Evolutionary conservation across 2,329 filamentous ascomycete species (phyloP).

Genomic region (Sclerotinia trifoliorum): DNA sequence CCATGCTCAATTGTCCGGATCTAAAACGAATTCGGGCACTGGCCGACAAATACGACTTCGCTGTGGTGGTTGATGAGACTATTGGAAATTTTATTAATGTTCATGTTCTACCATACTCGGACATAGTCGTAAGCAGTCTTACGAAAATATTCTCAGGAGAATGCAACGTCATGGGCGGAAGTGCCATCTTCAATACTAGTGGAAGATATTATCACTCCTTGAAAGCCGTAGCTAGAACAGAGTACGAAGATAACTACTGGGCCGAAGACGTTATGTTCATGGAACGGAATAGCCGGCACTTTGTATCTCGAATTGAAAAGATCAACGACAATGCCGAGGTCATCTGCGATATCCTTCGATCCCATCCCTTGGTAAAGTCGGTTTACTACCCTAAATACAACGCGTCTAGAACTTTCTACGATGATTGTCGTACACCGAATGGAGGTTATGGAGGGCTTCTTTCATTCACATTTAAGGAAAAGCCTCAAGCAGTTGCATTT

Average conservation of each 20-base stretch:
- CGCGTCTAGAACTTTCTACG: slow-evolving; percentile 69
- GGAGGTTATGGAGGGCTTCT: slow-evolving; percentile 90
- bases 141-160: slow-evolving; percentile 98
- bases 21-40: slow-evolving; percentile 75
- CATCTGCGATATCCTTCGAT: slow-evolving; percentile 69
- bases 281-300: slow-evolving; percentile 94
- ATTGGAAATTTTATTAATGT: slow-evolving; percentile 96
- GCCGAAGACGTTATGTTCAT: slow-evolving; percentile 91
- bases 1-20: slow-evolving; percentile 81
- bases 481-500: slow-evolving; percentile 72
- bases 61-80: slow-evolving; percentile 90
- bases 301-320: slow-evolving; percentile 74
- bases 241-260: slow-evolving; percentile 91
- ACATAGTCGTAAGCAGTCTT: slow-evolving; percentile 89
- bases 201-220: slow-evolving; percentile 68
- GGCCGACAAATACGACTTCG: slow-evolving; percentile 82
- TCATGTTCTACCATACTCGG: slow-evolving; percentile 83
- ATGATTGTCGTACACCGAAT: slow-evolving; percentile 67
- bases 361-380: slow-evolving; percentile 64
- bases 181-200: slow-evolving; percentile 62
- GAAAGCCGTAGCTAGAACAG: slow-evolving; percentile 61
- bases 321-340: slow-evolving; percentile 84
- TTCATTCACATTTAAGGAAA: slow-evolving; percentile 74
- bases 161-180: slow-evolving; percentile 97
- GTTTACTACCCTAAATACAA: slow-evolving; percentile 87